Conservation (phyloP, 768 basidiomycete genomes). For the Lyophyllum semitale region DNA sequence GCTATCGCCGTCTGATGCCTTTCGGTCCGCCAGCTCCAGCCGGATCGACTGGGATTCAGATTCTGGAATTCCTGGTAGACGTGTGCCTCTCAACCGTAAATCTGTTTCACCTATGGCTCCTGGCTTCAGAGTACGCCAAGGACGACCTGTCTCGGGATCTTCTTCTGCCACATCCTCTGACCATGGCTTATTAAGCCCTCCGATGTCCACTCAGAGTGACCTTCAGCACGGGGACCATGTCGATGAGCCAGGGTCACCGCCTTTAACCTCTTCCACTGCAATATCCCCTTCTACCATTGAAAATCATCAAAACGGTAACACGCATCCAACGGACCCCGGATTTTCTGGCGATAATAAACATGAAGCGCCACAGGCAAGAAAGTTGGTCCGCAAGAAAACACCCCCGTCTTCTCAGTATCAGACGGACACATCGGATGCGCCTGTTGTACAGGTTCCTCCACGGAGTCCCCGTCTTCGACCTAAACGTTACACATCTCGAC, state of each 20-base stretch:
- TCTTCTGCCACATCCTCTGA: slow-evolving; percentile 47
- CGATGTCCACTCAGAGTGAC: slow-evolving; percentile 17
- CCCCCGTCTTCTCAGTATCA: slow-evolving; percentile 27
- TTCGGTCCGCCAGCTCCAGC: slow-evolving; percentile 34
- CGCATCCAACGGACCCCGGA: slow-evolving; percentile 29
- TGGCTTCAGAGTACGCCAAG: slow-evolving; percentile 38
- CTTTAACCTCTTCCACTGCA: slow-evolving; percentile 38
- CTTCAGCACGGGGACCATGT: slow-evolving; percentile 31
- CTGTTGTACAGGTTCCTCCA: slow-evolving; percentile 34
- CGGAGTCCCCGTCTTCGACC: slow-evolving; percentile 50
- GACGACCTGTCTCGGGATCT: slow-evolving; percentile 38
- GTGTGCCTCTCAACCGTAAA: slow-evolving; percentile 64
- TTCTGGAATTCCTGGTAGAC: slow-evolving; percentile 46
- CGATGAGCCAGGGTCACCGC: slow-evolving; percentile 38
- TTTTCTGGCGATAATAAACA: slow-evolving; percentile 17
- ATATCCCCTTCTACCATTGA: slow-evolving; percentile 35
- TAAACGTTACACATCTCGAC: slow-evolving; percentile 49
- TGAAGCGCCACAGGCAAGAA: slow-evolving; percentile 21
- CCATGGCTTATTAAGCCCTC: slow-evolving; percentile 32
- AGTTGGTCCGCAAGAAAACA: slow-evolving; percentile 38
- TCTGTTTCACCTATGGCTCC: slow-evolving; percentile 76
- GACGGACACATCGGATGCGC: slow-evolving; percentile 50
- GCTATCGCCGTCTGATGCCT: slow-evolving; percentile 55
- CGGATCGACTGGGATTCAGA: slow-evolving; percentile 64
- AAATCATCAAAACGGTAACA: slow-evolving; percentile 17